phyloP scores from a whole-genome alignment of 2,329 filamentous ascomycete species.

The Periconia macrospinosa region DNA sequence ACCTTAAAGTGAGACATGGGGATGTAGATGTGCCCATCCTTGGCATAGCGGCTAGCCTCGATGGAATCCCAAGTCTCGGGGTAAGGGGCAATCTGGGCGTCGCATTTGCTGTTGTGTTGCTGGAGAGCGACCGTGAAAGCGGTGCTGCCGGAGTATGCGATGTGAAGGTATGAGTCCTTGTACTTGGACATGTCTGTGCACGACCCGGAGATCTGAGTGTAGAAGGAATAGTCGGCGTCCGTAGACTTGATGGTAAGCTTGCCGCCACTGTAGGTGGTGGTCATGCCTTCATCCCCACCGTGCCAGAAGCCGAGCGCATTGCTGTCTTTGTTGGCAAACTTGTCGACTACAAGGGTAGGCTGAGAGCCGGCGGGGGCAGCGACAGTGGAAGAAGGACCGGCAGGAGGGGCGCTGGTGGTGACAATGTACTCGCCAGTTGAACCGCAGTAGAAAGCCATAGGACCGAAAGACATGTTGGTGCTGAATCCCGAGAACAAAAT shows the following conservation, averaged over 20 bases:
- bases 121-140: slow-evolving; percentile 67
- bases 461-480: slow-evolving; percentile 55
- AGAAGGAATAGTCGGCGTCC: slow-evolving; percentile 64
- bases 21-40: slow-evolving; percentile 63
- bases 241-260: slow-evolving; percentile 60
- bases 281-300: slow-evolving; percentile 64
- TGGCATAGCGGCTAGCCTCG: slow-evolving; percentile 63
- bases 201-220: slow-evolving; percentile 58
- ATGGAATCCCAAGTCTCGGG: slow-evolving; percentile 70
- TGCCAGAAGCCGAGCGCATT: slow-evolving; percentile 69
- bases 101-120: slow-evolving; percentile 66
- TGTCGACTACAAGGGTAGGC: slow-evolving; percentile 61
- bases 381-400: slow-evolving; percentile 52
- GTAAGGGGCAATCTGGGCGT: slow-evolving; percentile 58
- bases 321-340: slow-evolving; percentile 54
- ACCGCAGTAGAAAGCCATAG: slow-evolving; percentile 63
- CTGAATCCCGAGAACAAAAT: slow-evolving; percentile 55
- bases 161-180: slow-evolving; percentile 63
- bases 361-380: slow-evolving; percentile 54
- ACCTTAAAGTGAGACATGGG: slow-evolving; percentile 69
- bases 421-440: slow-evolving; percentile 55
- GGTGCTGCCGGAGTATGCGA: slow-evolving; percentile 63
- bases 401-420: slow-evolving; percentile 44
- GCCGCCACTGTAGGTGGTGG: slow-evolving; percentile 54
- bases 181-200: slow-evolving; percentile 61